Conservation (phyloP, 768 basidiomycete genomes). For the Boletus edulis region DNA sequence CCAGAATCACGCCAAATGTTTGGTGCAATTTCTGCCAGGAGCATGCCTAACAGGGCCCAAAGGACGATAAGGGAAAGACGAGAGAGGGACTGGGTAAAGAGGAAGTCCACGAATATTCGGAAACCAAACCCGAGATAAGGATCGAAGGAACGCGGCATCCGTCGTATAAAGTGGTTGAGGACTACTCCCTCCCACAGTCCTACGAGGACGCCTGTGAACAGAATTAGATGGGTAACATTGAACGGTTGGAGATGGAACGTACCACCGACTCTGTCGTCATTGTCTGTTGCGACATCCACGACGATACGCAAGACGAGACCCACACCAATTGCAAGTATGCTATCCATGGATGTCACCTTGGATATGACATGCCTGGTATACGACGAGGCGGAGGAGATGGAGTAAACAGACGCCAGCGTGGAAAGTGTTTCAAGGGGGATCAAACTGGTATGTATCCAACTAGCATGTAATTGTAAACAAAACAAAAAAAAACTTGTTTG, state of each 20-base stretch:
- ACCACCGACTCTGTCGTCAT: constrained; percentile 32
- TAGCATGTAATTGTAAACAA: neutral
- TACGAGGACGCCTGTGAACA: constrained; percentile 55
- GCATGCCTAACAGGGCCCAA: constrained; percentile 52
- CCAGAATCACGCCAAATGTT: constrained; percentile 45
- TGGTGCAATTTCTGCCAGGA: constrained; percentile 51
- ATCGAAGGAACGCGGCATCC: constrained; percentile 62
- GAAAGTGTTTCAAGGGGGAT: constrained; percentile 1
- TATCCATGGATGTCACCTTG: constrained; percentile 54
- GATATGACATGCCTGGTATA: constrained; percentile 29
- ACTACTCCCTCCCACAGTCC: constrained; percentile 81
- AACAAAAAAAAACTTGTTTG: neutral
- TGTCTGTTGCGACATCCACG: constrained; percentile 46
- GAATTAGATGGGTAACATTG: neutral
- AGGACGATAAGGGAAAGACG: constrained; percentile 47
- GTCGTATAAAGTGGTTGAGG: constrained; percentile 67
- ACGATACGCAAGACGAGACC: constrained; percentile 67
- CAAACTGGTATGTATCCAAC: neutral
- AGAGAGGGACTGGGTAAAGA: constrained; percentile 55
- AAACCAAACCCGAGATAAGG: constrained; percentile 68
- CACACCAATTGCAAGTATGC: constrained; percentile 61
- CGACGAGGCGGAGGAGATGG: constrained; percentile 25
- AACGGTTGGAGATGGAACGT: constrained; percentile 4
- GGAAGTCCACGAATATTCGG: constrained; percentile 69
- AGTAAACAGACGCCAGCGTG: constrained; percentile 31